A percentile compares a stretch with the other conserved stretches of the same genome.
Evolutionary conservation across 2,329 filamentous ascomycete genomes (phyloP).

Genomic region (Teratosphaeria nubilosa): DNA sequence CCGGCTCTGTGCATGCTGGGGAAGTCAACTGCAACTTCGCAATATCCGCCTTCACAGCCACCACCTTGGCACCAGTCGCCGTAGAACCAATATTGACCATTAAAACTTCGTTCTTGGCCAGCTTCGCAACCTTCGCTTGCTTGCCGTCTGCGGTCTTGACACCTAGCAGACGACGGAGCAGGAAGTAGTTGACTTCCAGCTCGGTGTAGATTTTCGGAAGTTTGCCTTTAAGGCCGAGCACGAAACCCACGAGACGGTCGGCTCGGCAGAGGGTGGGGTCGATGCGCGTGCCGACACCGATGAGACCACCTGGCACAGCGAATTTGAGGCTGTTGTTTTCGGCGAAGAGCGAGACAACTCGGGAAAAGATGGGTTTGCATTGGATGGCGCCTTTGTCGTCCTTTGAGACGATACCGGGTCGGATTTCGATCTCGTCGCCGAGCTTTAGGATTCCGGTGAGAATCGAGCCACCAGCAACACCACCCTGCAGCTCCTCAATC

Average conservation of each 20-base stretch:
- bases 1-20: conserved; percentile 82
- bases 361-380: conserved; percentile 94
- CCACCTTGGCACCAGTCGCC: conserved; percentile 92
- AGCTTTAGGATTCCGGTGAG: conserved; percentile 94
- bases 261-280: conserved; percentile 97
- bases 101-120: conserved; percentile 96
- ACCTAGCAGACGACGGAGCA: conserved; percentile 85
- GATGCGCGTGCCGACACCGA: conserved; percentile 95
- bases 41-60: conserved; percentile 94
- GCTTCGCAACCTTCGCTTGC: conserved; percentile 97
- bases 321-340: conserved; percentile 99
- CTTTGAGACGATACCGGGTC: conserved; percentile 94
- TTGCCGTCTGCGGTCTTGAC: conserved; percentile 97
- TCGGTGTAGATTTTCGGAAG: conserved; percentile 97
- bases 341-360: conserved; percentile 89
- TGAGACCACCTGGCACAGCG: conserved; percentile 91
- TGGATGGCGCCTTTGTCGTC: conserved; percentile 88
- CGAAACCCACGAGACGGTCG: conserved; percentile 96
- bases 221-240: conserved; percentile 85
- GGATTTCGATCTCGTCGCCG: conserved; percentile 95
- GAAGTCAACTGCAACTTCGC: conserved; percentile 86
- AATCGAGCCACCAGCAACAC: conserved; percentile 95
- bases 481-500: conserved; percentile 96
- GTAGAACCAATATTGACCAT: conserved; percentile 99
- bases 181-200: conserved; percentile 98